phyloP scores from a whole-genome alignment of 768 basidiomycete species.

The Tricholoma matsutake region DNA sequence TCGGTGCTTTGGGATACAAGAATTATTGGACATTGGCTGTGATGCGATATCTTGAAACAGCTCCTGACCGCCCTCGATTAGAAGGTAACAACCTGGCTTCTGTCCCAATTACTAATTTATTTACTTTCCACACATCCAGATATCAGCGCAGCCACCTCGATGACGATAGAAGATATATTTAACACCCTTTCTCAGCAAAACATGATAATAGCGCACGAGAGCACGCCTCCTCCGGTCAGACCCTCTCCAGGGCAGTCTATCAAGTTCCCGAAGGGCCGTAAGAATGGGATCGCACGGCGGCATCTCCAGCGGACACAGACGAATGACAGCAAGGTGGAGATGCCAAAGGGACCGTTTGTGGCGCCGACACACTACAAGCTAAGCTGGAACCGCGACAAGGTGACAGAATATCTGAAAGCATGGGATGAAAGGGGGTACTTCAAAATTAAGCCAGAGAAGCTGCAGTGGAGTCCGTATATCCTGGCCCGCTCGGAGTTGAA shows the following conservation, averaged over 20 bases:
- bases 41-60: constrained; percentile 69
- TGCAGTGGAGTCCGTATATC: constrained; percentile 95
- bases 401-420: constrained; percentile 59
- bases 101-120: not conserved
- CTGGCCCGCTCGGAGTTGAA: constrained; percentile 10
- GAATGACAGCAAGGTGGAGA: constrained; percentile 38
- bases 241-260: constrained; percentile 79
- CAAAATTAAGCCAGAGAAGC: constrained; percentile 71
- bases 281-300: constrained; percentile 60
- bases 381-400: constrained; percentile 63
- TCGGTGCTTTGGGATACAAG: constrained; percentile 92
- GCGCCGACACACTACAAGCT: constrained; percentile 73
- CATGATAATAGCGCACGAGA: constrained; percentile 64
- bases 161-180: constrained; percentile 88
- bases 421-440: constrained; percentile 82
- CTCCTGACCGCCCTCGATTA: constrained; percentile 58
- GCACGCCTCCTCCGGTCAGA: constrained; percentile 48
- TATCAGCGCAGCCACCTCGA: constrained; percentile 80
- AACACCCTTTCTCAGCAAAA: constrained; percentile 66
- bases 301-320: constrained; percentile 61
- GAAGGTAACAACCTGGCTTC: constrained; percentile 60
- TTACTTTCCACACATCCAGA: constrained; percentile 41
- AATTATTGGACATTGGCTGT: constrained; percentile 91
- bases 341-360: constrained; percentile 51
- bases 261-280: constrained; percentile 66